Evolutionary conservation across 345 rosid genomes (phyloP).

Genomic region (Cardiospermum halicacabum): DNA sequence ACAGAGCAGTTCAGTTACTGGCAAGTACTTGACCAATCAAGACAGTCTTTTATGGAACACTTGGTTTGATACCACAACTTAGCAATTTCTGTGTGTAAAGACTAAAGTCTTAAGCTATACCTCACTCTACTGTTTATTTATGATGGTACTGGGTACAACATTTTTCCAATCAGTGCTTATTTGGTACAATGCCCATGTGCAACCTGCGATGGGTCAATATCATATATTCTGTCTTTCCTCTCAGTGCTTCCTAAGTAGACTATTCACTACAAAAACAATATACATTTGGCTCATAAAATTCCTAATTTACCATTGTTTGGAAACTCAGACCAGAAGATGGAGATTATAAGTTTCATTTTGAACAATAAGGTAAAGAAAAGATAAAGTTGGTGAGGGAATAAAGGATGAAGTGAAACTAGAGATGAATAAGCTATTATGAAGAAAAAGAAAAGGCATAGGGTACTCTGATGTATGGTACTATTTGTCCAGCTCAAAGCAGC

Average conservation of each 20-base stretch:
- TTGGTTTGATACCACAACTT: not conserved
- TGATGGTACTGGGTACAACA: not conserved
- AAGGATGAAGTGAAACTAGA: conserved; percentile 14
- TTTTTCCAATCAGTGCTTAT: not conserved
- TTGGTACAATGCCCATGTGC: conserved; percentile 31
- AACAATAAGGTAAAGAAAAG: conserved; percentile 10
- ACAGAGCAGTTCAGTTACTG: not conserved
- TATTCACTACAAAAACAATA: not conserved
- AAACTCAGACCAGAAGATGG: not conserved
- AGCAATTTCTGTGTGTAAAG: too few species aligned
- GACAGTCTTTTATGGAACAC: not conserved
- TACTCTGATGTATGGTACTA: conserved; percentile 15
- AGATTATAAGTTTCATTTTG: conserved; percentile 7
- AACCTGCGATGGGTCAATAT: conserved; percentile 26
- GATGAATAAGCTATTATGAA: conserved; percentile 6
- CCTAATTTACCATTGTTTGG: not conserved
- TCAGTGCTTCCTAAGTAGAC: not conserved
- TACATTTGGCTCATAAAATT: not conserved
- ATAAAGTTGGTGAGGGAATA: conserved; percentile 21
- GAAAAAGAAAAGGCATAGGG: conserved; percentile 23
- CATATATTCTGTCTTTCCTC: conserved; percentile 4
- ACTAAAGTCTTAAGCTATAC: not conserved
- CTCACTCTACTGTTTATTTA: not conserved
- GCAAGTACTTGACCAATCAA: not conserved
- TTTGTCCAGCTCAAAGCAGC: conserved; percentile 27